Evolutionary conservation across 345 rosid genomes (phyloP).

Genomic region (Salix suchowensis): DNA sequence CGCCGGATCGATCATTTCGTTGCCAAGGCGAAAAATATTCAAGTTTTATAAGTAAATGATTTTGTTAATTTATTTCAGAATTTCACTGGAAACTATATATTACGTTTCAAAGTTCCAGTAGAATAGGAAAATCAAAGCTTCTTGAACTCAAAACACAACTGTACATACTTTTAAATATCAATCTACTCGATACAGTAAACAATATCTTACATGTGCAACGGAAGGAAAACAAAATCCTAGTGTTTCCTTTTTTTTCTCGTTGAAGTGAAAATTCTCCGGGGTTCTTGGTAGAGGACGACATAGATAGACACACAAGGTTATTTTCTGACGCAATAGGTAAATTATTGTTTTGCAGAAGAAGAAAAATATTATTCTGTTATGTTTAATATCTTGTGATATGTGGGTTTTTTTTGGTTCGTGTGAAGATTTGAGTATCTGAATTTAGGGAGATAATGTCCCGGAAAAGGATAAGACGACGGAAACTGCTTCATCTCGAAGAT

Average conservation of each 20-base stretch:
- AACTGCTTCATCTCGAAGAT: constrained; percentile 61
- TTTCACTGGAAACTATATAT: background rate
- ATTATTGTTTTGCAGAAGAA: constrained; percentile 17
- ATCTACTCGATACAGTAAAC: background rate
- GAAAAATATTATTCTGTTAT: background rate
- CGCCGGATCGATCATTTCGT: constrained; percentile 75
- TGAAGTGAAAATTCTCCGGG: background rate
- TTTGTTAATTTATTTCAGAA: background rate
- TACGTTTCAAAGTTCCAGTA: background rate
- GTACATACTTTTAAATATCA: background rate
- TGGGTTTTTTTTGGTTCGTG: background rate
- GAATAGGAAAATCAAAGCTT: background rate
- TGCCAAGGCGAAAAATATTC: constrained; percentile 20
- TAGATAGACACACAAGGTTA: background rate
- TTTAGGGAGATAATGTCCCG: constrained; percentile 67
- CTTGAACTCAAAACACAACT: background rate
- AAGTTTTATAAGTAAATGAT: background rate
- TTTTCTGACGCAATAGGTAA: background rate
- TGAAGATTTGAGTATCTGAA: constrained; percentile 11
- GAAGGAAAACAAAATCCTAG: constrained; percentile 1
- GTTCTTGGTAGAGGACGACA: background rate
- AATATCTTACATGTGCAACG: background rate
- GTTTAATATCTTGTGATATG: background rate
- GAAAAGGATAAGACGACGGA: constrained; percentile 71
- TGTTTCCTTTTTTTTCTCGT: background rate